These are phyloP conservation scores for Podosphaera fusca DNA, from an alignment of 2,329 filamentous ascomycete genomes.

Conservation along the genomic window DNA sequence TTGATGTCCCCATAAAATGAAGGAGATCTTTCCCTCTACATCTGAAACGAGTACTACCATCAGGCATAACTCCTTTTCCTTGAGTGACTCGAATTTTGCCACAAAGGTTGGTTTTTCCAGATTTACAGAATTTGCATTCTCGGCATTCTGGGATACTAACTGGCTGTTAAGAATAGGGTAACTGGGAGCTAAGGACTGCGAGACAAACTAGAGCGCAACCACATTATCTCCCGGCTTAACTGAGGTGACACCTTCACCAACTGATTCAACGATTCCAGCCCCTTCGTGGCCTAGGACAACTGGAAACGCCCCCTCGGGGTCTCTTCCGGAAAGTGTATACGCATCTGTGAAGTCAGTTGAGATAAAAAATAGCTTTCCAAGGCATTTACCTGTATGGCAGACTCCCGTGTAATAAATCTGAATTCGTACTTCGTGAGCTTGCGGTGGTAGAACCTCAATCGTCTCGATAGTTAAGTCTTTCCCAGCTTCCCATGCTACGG, in stretches of 20 bases:
- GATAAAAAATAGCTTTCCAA: neutral
- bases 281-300: conserved; percentile 78
- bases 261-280: conserved; percentile 76
- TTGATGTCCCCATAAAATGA: conserved; percentile 98
- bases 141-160: conserved; percentile 78
- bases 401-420: conserved; percentile 95
- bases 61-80: conserved; percentile 89
- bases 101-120: conserved; percentile 96
- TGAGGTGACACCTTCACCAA: conserved; percentile 83
- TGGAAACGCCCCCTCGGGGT: conserved; percentile 86
- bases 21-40: conserved; percentile 87
- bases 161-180: conserved; percentile 1
- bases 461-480: conserved; percentile 78
- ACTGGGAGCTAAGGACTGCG: neutral
- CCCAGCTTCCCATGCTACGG: conserved; percentile 90
- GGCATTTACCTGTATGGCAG: conserved; percentile 67
- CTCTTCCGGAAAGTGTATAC: conserved; percentile 87
- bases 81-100: conserved; percentile 97
- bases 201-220: conserved; percentile 56
- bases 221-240: conserved; percentile 90
- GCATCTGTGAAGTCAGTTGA: conserved; percentile 33
- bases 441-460: conserved; percentile 72
- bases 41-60: conserved; percentile 84
- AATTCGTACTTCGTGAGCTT: conserved; percentile 87
- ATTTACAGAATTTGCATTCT: conserved; percentile 99